Evolutionary conservation across 345 rosid genomes (phyloP), one percentile per base, ranked within the genome.

Genomic region (Arabis alpina): DNA sequence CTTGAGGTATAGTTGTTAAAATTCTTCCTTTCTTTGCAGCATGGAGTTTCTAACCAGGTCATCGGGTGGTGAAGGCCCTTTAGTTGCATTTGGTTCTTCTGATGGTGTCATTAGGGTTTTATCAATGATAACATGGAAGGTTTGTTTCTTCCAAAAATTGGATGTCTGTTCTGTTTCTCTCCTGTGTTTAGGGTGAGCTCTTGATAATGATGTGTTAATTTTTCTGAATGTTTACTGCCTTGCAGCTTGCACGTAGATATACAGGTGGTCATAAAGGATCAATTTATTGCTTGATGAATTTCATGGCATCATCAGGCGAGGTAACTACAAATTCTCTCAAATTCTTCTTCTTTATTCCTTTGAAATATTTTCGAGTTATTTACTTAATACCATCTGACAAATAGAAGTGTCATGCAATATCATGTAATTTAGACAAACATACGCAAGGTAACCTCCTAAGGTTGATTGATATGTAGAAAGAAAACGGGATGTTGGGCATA

Each of bases 81-180:
- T 91, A 64, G 93, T 94, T 80, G 99, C 99, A 55, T 94, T 91
- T 80, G 99, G 99, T 72, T 86, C 90, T 81, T 87, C 99, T 23
- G 99, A 91, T 83, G 99, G 99, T 66, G 92, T 94, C 66, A 91
- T 94, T 54, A 88, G 99, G 79, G 99, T 94, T 80, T 96, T 94
- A 76, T 94, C 99, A 68, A 94, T 94, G 98, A 91, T 91, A 79
- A 83, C 98, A 43, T 94, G 99, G 99, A 94, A 85, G 99, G 99
- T 94, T 70, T 73, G 88, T 42, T 50, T 14, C 30, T 64, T 66
- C 9, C 54, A 48, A 62, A 69, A 30, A 44, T 60, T 34, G 34
- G 66, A 19, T 61, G 9, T 45, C 54, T 50, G 30, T 42, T 53
- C 47, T 37, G 16, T 4, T 45, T 53, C 30, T 15, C 51, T 53